phyloP scores from a whole-genome alignment of 2,329 filamentous ascomycete genomes.

The Fonsecaea pedrosoi region DNA sequence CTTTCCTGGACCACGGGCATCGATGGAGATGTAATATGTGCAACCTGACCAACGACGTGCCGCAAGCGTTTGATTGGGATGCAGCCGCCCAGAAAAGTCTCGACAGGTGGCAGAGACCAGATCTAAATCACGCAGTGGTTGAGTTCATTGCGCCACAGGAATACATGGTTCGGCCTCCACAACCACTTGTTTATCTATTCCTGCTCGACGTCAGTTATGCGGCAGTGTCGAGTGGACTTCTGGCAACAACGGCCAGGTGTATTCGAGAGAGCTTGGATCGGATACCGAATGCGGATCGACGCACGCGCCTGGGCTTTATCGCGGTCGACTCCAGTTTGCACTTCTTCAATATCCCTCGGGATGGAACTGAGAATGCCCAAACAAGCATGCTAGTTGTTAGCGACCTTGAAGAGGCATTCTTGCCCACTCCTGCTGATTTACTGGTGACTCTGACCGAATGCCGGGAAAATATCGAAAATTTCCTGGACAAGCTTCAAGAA shows the following conservation, averaged over 20 bases:
- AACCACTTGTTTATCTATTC: slow-evolving; percentile 94
- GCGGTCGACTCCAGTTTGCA: slow-evolving; percentile 93
- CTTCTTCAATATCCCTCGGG: slow-evolving; percentile 93
- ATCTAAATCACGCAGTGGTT: slow-evolving; percentile 94
- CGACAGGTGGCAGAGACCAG: slow-evolving; percentile 88
- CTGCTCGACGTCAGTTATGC: slow-evolving; percentile 93
- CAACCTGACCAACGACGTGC: slow-evolving; percentile 96
- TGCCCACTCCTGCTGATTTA: slow-evolving; percentile 90
- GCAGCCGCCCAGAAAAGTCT: slow-evolving; percentile 86
- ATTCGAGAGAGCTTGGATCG: slow-evolving; percentile 93
- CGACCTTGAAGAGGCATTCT: slow-evolving; percentile 93
- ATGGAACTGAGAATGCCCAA: slow-evolving; percentile 82
- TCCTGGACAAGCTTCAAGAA: slow-evolving; percentile 85
- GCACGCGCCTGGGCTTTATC: slow-evolving; percentile 92
- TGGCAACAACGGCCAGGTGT: slow-evolving; percentile 90
- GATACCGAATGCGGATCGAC: slow-evolving; percentile 96
- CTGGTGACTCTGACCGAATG: slow-evolving; percentile 88
- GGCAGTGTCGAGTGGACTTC: slow-evolving; percentile 84
- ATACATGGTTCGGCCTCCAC: slow-evolving; percentile 98
- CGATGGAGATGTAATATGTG: slow-evolving; percentile 99
- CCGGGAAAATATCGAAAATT: slow-evolving; percentile 86
- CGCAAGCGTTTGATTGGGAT: slow-evolving; percentile 99
- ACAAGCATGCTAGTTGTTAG: slow-evolving; percentile 92
- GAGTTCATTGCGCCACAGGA: slow-evolving; percentile 98
- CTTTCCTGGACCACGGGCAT: slow-evolving; percentile 95